Percentiles rank a stretch among this genome's conserved stretches.
Evolutionary conservation across 2,329 filamentous ascomycete genomes (phyloP).

Genomic region (Fusarium tricinctum): DNA sequence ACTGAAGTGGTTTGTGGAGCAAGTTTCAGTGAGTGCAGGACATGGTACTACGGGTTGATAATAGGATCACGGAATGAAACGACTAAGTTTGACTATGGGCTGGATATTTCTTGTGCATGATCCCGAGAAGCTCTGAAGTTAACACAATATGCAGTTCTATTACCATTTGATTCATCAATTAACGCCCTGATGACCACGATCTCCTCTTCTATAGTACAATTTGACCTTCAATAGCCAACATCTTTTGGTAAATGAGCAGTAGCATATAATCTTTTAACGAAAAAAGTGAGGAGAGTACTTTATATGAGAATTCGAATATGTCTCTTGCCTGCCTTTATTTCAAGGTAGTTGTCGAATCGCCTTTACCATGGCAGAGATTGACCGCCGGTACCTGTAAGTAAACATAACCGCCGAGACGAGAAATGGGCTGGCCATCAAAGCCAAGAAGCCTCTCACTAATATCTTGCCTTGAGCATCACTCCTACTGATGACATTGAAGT

Average conservation of each 20-base stretch:
- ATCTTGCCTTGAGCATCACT: conserved; percentile 78
- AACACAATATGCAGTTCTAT: not conserved
- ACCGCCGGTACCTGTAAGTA: conserved; percentile 49
- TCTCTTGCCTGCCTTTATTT: not conserved
- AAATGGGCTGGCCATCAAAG: conserved; percentile 53
- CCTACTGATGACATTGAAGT: conserved; percentile 81
- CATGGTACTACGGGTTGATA: not conserved
- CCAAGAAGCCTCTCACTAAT: conserved; percentile 63
- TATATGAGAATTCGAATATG: not conserved
- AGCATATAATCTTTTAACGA: not conserved
- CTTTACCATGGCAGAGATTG: conserved; percentile 39
- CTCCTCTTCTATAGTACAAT: conserved; percentile 29
- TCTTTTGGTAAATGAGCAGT: conserved; percentile 13
- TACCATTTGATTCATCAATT: not conserved
- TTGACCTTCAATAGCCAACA: conserved; percentile 3
- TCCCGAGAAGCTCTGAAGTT: too few relatives aligned
- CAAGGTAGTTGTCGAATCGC: conserved; percentile 35
- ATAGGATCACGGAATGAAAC: not conserved
- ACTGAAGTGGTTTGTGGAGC: not conserved
- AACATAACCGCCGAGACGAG: conserved; percentile 46
- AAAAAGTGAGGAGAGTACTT: not conserved
- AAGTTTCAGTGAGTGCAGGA: not conserved
- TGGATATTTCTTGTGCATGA: not conserved
- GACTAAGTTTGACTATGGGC: not conserved
- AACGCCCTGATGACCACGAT: not conserved